These are phyloP conservation scores for Brassica juncea DNA, from an alignment of 345 rosid species.

Conservation along the genomic window DNA sequence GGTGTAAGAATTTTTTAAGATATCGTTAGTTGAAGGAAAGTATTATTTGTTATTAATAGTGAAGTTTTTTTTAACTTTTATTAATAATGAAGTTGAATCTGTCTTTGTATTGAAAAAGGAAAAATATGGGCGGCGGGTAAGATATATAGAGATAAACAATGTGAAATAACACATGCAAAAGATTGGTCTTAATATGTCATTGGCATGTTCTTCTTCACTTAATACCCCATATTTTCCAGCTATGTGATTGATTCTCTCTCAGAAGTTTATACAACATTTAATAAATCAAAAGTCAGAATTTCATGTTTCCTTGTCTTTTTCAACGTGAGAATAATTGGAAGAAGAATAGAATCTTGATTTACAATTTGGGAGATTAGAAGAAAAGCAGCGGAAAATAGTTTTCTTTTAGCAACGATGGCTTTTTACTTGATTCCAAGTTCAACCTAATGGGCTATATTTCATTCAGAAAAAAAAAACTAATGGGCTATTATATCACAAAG, in stretches of 20 bases:
- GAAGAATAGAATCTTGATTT: constrained; percentile 15
- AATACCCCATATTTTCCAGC: neutral
- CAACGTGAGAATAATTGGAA: constrained; percentile 30
- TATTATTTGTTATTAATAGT: neutral
- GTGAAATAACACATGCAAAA: constrained; percentile 37
- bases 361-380: constrained; percentile 5
- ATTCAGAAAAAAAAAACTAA: no score
- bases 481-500: constrained; percentile 18
- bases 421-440: constrained; percentile 30
- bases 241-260: neutral
- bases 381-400: neutral
- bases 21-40: neutral
- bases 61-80: neutral
- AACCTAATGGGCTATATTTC: constrained; percentile 7
- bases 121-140: constrained; percentile 23
- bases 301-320: constrained; percentile 11
- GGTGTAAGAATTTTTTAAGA: neutral
- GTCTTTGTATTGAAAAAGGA: neutral
- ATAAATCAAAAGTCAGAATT: neutral
- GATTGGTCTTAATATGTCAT: constrained; percentile 29
- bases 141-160: constrained; percentile 1
- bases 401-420: neutral
- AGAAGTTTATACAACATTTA: neutral
- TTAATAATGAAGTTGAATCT: constrained; percentile 14
- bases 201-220: constrained; percentile 9